Base-by-base conservation (phyloP, 805 yeast species). In the Lipomyces yamadae region DNA sequence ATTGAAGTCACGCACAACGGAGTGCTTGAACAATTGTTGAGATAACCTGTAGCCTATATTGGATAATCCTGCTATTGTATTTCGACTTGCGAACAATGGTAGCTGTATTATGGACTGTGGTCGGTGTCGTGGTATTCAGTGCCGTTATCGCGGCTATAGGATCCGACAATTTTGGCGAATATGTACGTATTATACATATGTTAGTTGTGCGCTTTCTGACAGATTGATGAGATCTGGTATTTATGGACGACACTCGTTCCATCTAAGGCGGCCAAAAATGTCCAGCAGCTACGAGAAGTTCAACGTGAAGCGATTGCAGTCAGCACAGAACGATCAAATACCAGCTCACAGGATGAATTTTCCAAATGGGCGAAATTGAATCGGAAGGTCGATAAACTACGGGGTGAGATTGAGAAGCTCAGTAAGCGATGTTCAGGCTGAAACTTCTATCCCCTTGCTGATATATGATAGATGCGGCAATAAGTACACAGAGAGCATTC, bases 311-410 rank as follows among this genome's bases (percentile, higher is more conserved):
- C 87, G 60, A 75, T 77, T 15, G 76, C 78, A 24, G 74, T 86
- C 30, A 81, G 84, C 71, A 81, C 79, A 13, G 85, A 87, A 72
- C 84, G 92, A 68, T 80, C 85, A 37, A 69, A 81, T 1, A 84
- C 92, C 8, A 85, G 91, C 63, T 94, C 98, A 1, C 97, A 94
- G 77, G 98, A 95, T 76, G 88, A 95, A 74, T 95, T 94, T 77
- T 97, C 98, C 35, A 88, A 85, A 74, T 95, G 98, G 98, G 96
- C 98, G 0, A 92, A 92, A 76, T 81, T 93, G 69, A 93, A 92
- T 74, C 84, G 99, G 59, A 84, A 83, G 72, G 79, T 83, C 65
- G 92, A 88, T 70, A 82, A 84, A 66, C 74, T 90, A 60, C 81
- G 82, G 56, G 80, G 77, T 15, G 86, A 89, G 67, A 79, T 89